Conservation (phyloP, 139 green algal species). For the Desmodesmus armatus region DNA sequence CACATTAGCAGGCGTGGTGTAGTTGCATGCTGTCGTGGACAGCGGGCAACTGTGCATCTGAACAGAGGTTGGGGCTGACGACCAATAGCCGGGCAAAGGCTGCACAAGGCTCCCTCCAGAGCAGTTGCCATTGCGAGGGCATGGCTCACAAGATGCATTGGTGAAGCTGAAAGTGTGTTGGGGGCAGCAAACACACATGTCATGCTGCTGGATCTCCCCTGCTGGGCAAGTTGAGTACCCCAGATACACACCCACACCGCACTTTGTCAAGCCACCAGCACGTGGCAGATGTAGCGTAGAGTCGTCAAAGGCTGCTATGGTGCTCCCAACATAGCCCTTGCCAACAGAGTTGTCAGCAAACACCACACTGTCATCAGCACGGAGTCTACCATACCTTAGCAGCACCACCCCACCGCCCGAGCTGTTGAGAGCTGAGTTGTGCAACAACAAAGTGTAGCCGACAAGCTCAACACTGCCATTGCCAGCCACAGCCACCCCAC, state of each 20-base stretch:
- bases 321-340: neutral
- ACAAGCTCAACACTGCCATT: neutral
- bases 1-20: no score
- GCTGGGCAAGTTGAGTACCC: neutral
- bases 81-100: no score
- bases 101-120: no score
- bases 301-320: neutral
- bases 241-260: neutral
- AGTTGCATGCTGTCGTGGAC: no score
- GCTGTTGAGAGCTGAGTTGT: neutral
- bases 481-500: no score
- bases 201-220: neutral
- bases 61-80: no score
- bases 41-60: no score
- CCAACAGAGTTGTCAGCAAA: neutral
- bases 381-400: neutral
- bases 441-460: neutral
- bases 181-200: no score
- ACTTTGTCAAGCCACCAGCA: neutral
- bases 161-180: neutral
- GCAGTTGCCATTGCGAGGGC: neutral
- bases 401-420: neutral
- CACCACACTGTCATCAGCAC: neutral
- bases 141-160: neutral
- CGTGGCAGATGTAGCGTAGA: neutral